Base-by-base conservation (phyloP, 2,329 filamentous ascomycete species). In the Chrysoporthe puriensis region DNA sequence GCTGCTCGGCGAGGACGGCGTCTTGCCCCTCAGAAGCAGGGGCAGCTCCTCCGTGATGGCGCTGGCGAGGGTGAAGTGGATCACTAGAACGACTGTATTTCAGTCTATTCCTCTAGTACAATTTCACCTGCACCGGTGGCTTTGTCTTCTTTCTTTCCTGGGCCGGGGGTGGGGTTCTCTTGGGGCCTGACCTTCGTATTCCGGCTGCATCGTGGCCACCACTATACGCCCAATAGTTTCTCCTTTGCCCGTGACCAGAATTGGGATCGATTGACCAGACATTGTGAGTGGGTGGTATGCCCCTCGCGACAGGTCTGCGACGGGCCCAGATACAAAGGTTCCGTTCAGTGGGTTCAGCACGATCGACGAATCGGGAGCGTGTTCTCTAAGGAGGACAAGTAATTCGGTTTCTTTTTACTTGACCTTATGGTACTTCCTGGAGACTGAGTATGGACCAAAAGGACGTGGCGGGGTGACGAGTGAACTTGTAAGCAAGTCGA, bases 21-120 rank as follows among this genome's bases (percentile, higher is more conserved):
- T 13, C 26, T 69, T 61, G 13, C 70, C 72, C 11, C 54, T 66
- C 3, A 75, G 68, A 4, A 75, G 64, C 34, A 68, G 36, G 0
- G 74, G 73, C 1, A 76, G 67, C 64, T 76, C 73, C 9, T 67
- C 59, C 5, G 46, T 57, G 52, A 70, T 68, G 9, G 69, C 64
- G 3, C 65, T 62, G 16, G 63, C 59, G 13, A 73, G 66, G 59
- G 71, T 67, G 57, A 74, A 73, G 52, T 75, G 73, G 21, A 67
- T 66, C 6, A 75, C 70, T 71, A 4, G 7, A 32, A 50, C 4
- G 9, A 7, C 16, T 16, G 8, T 21, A 1, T 3, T 32, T 54
- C 21, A 54, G 50, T 34, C 32, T 16, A 54, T 26, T 8, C n/a
- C 2, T 21, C n/a, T 9, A 18, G 44, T 21, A 6, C 18, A 8